Conservation (phyloP, 2,329 filamentous ascomycete species). For the Exserohilum rostratum region DNA sequence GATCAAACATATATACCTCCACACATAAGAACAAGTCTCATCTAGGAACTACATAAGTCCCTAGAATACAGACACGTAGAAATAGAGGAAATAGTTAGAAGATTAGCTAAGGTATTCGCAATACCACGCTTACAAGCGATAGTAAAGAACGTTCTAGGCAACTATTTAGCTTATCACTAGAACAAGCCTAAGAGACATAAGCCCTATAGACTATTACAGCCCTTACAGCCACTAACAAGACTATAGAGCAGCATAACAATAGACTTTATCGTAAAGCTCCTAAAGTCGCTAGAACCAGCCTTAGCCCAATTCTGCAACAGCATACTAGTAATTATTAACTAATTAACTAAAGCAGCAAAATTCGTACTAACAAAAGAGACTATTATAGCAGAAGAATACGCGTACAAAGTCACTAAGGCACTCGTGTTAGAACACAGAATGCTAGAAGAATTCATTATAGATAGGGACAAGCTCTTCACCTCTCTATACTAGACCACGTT, state of each 20-base stretch:
- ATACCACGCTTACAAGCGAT: background rate
- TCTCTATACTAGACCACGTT: too few species aligned
- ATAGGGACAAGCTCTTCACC: too few species aligned
- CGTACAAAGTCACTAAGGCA: too few species aligned
- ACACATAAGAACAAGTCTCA: background rate
- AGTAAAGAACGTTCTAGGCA: background rate
- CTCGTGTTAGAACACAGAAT: too few species aligned
- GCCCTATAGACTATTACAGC: background rate
- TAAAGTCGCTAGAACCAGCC: background rate
- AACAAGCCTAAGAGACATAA: background rate
- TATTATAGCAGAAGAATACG: background rate
- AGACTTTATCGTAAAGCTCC: slow-evolving; percentile 1
- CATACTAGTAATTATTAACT: background rate
- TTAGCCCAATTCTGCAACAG: background rate
- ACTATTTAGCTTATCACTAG: background rate
- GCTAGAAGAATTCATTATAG: too few species aligned
- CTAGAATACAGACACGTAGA: background rate
- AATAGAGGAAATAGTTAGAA: background rate
- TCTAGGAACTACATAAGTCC: background rate
- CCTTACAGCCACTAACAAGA: background rate
- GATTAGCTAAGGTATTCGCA: background rate
- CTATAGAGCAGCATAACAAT: background rate
- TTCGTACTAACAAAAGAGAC: background rate
- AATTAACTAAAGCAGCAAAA: background rate
- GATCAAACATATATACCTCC: background rate